Conservation (phyloP, 148 eudicot species). For the Diospyros lotus region DNA sequence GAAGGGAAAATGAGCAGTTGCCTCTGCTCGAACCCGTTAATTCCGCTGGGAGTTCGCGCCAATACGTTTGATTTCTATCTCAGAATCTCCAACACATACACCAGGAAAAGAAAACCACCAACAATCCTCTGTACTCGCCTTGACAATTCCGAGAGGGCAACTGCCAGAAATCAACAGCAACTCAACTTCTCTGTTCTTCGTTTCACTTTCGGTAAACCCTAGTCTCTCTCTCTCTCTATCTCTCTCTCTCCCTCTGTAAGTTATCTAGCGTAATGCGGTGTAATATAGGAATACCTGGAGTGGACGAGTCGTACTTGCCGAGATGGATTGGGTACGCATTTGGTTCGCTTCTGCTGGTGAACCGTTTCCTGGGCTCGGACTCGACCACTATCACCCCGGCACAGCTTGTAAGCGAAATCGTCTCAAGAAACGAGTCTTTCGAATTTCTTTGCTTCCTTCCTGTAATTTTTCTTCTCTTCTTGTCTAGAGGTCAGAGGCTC, state of each 20-base stretch:
- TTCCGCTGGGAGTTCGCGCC: constrained; percentile 24
- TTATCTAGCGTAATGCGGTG: neutral
- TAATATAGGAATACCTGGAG: constrained; percentile 68
- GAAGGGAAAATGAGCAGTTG: constrained; percentile 14
- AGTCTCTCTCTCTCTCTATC: constrained; percentile 4
- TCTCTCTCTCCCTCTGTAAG: constrained; percentile 1
- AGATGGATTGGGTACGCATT: constrained; percentile 91
- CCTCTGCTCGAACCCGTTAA: constrained; percentile 20
- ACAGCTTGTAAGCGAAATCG: constrained; percentile 63
- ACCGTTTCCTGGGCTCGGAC: constrained; percentile 70
- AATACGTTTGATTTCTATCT: neutral
- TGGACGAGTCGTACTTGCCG: constrained; percentile 94
- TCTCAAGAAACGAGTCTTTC: neutral
- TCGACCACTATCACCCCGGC: constrained; percentile 48
- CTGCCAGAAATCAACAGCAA: constrained; percentile 43
- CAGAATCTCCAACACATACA: neutral
- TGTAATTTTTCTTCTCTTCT: constrained; percentile 1
- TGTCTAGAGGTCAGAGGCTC: constrained; percentile 71
- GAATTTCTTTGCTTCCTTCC: neutral
- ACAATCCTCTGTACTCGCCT: constrained; percentile 20
- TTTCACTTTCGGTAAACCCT: constrained; percentile 59
- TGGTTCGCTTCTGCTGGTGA: constrained; percentile 66
- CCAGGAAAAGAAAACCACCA: constrained; percentile 17
- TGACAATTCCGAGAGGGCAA: constrained; percentile 27
- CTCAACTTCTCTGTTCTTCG: constrained; percentile 84